A percentile compares a stretch with the other conserved stretches of the same genome.
Evolutionary conservation across 2,329 filamentous ascomycete species (phyloP).

Genomic region (Raffaelea deltoideospora): DNA sequence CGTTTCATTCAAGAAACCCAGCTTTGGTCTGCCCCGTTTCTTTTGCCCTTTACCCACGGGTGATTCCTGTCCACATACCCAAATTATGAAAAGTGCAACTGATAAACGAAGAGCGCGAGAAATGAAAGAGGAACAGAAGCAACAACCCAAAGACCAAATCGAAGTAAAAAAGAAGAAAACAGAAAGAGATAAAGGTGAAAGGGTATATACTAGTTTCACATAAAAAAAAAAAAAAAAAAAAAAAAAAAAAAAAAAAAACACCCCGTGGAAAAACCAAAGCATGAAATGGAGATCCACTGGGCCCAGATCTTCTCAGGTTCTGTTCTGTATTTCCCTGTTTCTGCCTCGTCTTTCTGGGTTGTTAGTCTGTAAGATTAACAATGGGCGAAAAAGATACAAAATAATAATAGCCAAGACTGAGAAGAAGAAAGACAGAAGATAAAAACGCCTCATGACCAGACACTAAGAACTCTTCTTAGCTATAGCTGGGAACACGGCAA

Average conservation of each 20-base stretch:
- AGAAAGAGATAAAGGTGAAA: background rate
- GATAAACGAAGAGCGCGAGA: background rate
- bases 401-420: too few relatives aligned
- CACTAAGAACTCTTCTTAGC: too few relatives aligned
- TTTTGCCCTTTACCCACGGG: too few relatives aligned
- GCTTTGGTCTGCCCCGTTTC: too few relatives aligned
- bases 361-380: background rate
- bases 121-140: background rate
- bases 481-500: background rate
- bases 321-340: too few relatives aligned
- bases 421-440: too few relatives aligned
- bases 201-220: background rate
- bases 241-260: background rate
- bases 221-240: background rate
- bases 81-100: background rate
- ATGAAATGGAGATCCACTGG: background rate
- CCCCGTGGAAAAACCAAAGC: background rate
- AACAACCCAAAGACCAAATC: too few relatives aligned
- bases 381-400: background rate
- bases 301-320: background rate
- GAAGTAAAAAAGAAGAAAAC: background rate
- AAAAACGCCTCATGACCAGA: too few relatives aligned
- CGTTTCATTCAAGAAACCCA: too few relatives aligned
- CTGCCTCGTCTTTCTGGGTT: background rate
- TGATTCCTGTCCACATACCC: too few relatives aligned